A percentile compares a stretch with the other conserved stretches of the same genome.
phyloP scores from a whole-genome alignment of 176 grass and related monocot genomes.

The Zoysia japonica region DNA sequence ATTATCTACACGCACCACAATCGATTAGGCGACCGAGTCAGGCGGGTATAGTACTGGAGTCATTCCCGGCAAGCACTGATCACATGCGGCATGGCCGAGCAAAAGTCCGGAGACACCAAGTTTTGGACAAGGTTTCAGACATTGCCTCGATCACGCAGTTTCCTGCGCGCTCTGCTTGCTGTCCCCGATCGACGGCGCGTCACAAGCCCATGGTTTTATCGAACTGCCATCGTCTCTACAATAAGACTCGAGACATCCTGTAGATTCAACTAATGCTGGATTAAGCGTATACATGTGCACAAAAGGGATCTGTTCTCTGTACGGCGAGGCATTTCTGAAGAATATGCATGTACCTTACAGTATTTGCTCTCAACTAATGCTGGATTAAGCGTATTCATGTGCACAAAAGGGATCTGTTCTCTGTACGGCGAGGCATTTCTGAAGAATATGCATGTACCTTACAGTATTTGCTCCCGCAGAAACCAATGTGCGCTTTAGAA shows the following conservation, averaged over 20 bases:
- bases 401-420: too few relatives aligned
- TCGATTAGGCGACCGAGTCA: constrained; percentile 1
- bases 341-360: background rate
- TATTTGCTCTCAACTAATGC: background rate
- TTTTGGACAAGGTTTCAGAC: constrained; percentile 20
- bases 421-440: background rate
- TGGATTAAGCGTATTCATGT: too few relatives aligned
- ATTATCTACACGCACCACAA: background rate
- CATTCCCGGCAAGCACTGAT: background rate
- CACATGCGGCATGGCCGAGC: background rate
- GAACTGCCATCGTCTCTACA: too few relatives aligned
- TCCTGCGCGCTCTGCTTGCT: background rate
- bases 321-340: background rate
- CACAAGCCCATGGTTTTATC: background rate
- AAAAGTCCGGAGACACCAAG: constrained; percentile 1
- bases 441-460: background rate
- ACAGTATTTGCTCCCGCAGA: background rate
- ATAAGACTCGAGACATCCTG: background rate
- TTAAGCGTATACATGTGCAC: background rate
- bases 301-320: background rate
- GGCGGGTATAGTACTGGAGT: background rate
- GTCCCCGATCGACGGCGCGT: background rate
- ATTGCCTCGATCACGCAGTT: background rate
- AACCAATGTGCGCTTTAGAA: background rate
- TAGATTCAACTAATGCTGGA: background rate